Conservation (phyloP, 2,329 filamentous ascomycete genomes). For the Phaeoacremonium minimum region DNA sequence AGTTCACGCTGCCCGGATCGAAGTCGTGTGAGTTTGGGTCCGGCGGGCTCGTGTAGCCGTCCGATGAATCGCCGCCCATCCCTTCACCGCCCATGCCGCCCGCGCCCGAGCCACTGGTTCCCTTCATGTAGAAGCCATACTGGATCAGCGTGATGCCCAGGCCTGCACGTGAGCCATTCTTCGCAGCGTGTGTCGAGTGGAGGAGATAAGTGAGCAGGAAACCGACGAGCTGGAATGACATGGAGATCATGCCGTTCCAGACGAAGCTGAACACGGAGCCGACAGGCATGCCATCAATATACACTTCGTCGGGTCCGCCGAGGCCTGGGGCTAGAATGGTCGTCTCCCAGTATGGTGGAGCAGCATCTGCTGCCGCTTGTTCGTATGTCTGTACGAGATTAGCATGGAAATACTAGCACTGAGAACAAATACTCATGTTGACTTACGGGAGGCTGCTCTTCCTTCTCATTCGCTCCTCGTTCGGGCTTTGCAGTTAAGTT, state of each 20-base stretch:
- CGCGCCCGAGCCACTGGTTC: slow-evolving; percentile 30
- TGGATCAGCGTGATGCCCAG: slow-evolving; percentile 94
- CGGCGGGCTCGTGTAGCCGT: slow-evolving; percentile 64
- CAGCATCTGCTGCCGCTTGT: slow-evolving; percentile 93
- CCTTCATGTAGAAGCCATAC: slow-evolving; percentile 95
- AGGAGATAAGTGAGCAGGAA: slow-evolving; percentile 97
- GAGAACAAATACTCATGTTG: no score
- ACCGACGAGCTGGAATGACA: slow-evolving; percentile 94
- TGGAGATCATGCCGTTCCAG: slow-evolving; percentile 94
- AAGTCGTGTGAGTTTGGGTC: slow-evolving; percentile 92
- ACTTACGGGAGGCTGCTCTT: slow-evolving; percentile 90
- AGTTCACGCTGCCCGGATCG: slow-evolving; percentile 64
- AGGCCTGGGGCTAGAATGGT: slow-evolving; percentile 92
- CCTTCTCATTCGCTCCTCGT: slow-evolving; percentile 69
- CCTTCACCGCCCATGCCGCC: slow-evolving; percentile 31
- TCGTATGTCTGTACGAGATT: slow-evolving; percentile 72
- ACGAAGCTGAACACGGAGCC: slow-evolving; percentile 82
- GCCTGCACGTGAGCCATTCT: slow-evolving; percentile 92
- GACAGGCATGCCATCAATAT: slow-evolving; percentile 91
- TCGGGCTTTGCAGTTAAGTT: slow-evolving; percentile 91
- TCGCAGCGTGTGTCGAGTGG: slow-evolving; percentile 95
- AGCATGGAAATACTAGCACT: not conserved
- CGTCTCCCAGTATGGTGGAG: slow-evolving; percentile 98
- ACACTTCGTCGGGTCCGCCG: slow-evolving; percentile 89
- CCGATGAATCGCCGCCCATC: slow-evolving; percentile 37